Evolutionary conservation across 2,329 filamentous ascomycete genomes (phyloP).

Genomic region (Talaromyces funiculosus): DNA sequence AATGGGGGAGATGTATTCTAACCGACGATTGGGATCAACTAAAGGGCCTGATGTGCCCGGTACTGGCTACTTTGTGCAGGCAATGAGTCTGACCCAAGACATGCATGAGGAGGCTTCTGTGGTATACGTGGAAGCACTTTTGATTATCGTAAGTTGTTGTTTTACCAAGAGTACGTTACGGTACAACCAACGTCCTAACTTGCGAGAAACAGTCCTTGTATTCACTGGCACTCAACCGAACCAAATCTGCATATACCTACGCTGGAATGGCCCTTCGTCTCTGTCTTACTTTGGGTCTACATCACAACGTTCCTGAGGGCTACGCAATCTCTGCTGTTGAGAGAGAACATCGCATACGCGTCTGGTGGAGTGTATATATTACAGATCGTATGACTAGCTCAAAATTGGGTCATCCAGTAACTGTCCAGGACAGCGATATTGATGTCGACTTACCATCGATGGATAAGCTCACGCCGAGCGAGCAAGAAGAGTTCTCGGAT

Average conservation of each 20-base stretch:
- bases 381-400: conserved; percentile 16
- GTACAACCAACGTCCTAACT: too few relatives aligned
- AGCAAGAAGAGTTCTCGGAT: conserved; percentile 15
- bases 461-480: conserved; percentile 11
- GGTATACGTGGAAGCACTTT: conserved; percentile 14
- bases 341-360: conserved; percentile 14
- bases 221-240: conserved; percentile 14
- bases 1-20: conserved; percentile 18
- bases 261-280: conserved; percentile 16
- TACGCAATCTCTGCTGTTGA: conserved; percentile 14
- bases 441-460: conserved; percentile 16
- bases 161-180: too few relatives aligned
- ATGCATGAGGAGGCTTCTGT: conserved; percentile 15
- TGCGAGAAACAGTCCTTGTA: conserved; percentile 11
- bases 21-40: conserved; percentile 12
- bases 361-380: conserved; percentile 17
- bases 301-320: conserved; percentile 15
- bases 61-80: conserved; percentile 15
- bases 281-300: conserved; percentile 14
- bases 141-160: conserved; percentile 10
- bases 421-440: conserved; percentile 14
- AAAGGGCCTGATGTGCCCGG: conserved; percentile 13
- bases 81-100: conserved; percentile 15
- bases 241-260: conserved; percentile 16
- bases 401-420: conserved; percentile 16